Evolutionary conservation across 2,329 filamentous ascomycete species (phyloP), one percentile per base, ranked within the genome.

Genomic region (Aspergillus puulaauensis): DNA sequence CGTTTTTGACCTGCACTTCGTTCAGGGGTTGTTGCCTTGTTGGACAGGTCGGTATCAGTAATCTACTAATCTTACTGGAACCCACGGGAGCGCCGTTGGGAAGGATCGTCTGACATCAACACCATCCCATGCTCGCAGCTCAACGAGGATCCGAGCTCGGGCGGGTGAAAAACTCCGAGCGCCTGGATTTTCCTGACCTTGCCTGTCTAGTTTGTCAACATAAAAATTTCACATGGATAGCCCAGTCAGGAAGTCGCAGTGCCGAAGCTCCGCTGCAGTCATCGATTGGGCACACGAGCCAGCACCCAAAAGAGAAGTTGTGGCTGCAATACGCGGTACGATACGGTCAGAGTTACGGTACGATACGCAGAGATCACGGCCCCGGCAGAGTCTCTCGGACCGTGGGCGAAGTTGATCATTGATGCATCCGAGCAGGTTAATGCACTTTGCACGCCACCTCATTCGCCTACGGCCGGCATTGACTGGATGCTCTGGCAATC

Each of bases 401-500:
- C 43, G 21, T 23, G 21, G 23, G 8, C n/a, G 23, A 50, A 56
- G 58, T 40, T 57, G 58, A 56, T 62, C 52, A 63, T 49, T 62
- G 48, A 52, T 61, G 57, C 60, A 63, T 63, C 62, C 61, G 56
- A 65, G 49, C 51, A 52, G 51, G 52, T 54, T 50, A 41, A 56
- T 52, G n/a, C 49, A 44, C 4, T 15, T 41, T 50, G 31, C 50
- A 40, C 33, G 21, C 17, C 48, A 33, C 15, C 31, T 23, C n/a
- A 31, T 31, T 31, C 27, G 27, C 27, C 27, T 11, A 31, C 27
- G 3, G 27, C 27, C 8, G 27, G 27, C 27, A 31, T 43, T 19
- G 17, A 43, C n/a, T 43, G 19, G 17, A 43, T 17, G 9, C 40
- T 43, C 37, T 19, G 8, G 21, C 15, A 43, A 17, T 39, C n/a